Percentiles rank a stretch among this genome's conserved stretches.
phyloP scores from a whole-genome alignment of 2,329 filamentous ascomycete species.

The Beauveria sp. region DNA sequence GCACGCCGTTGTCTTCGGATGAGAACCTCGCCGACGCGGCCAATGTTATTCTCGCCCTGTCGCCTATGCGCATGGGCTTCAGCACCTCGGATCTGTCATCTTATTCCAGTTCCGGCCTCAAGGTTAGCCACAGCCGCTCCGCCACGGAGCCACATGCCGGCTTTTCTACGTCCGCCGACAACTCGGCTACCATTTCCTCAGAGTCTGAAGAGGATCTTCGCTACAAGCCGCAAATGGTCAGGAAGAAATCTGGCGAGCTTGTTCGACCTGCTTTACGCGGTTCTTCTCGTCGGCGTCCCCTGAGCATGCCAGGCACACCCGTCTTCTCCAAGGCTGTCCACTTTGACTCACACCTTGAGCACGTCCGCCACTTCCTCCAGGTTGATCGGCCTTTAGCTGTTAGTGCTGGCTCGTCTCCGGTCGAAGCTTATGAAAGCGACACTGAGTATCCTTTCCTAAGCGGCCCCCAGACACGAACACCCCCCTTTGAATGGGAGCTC shows the following conservation, averaged over 20 bases:
- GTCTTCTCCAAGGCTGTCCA: slow-evolving; percentile 97
- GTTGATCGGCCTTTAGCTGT: slow-evolving; percentile 93
- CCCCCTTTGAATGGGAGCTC: slow-evolving; percentile 79
- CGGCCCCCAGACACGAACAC: slow-evolving; percentile 36
- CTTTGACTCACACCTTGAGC: slow-evolving; percentile 93
- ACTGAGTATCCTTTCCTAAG: slow-evolving; percentile 77
- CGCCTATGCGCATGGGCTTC: slow-evolving; percentile 36
- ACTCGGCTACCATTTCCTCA: slow-evolving; percentile 46
- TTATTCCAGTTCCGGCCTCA: slow-evolving; percentile 30
- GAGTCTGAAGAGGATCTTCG: slow-evolving; percentile 53
- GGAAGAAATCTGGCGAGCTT: slow-evolving; percentile 96
- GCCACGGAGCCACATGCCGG: slow-evolving; percentile 47
- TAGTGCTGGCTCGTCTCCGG: slow-evolving; percentile 86
- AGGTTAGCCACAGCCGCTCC: slow-evolving; percentile 40
- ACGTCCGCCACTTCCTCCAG: slow-evolving; percentile 91
- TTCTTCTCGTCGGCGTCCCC: slow-evolving; percentile 72
- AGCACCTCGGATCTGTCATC: slow-evolving; percentile 39
- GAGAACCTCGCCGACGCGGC: slow-evolving; percentile 42
- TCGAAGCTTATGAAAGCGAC: slow-evolving; percentile 81
- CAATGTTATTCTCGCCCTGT: slow-evolving; percentile 1
- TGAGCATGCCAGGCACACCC: slow-evolving; percentile 94
- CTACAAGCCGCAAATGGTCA: slow-evolving; percentile 81
- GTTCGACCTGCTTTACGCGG: slow-evolving; percentile 85
- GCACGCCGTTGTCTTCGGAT: slow-evolving; percentile 36
- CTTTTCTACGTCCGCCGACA: slow-evolving; percentile 37